Evolutionary conservation across 306 rosid species (phyloP).

Genomic region (Castanea mollissima): DNA sequence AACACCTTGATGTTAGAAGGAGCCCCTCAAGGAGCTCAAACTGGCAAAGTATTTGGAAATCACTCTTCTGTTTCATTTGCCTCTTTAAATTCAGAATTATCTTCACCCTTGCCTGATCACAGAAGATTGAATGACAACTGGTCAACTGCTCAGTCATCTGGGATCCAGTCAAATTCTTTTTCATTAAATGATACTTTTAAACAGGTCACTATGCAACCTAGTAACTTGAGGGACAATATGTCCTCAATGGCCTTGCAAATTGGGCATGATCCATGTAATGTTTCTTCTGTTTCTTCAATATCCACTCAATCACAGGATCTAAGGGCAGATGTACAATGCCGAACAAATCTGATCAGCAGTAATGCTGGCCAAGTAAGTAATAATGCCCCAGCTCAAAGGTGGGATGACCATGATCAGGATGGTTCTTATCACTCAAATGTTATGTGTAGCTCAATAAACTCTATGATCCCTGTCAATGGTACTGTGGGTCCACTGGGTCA

Average conservation of each 20-base stretch:
- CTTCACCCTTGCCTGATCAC: slow-evolving; percentile 47
- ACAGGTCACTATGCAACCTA: slow-evolving; percentile 34
- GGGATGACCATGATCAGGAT: slow-evolving; percentile 62
- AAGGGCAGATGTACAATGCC: slow-evolving; percentile 41
- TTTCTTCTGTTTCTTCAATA: slow-evolving; percentile 44
- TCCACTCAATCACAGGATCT: slow-evolving; percentile 44
- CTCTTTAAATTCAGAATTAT: slow-evolving; percentile 50
- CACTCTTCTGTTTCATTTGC: slow-evolving; percentile 42
- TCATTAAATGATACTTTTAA: slow-evolving; percentile 41
- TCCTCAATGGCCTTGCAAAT: slow-evolving; percentile 42
- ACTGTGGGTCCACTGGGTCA: slow-evolving; percentile 44
- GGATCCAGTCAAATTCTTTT: slow-evolving; percentile 47
- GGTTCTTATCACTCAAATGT: slow-evolving; percentile 44
- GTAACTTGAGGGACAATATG: slow-evolving; percentile 34
- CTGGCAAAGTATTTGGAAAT: slow-evolving; percentile 44
- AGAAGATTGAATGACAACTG: slow-evolving; percentile 54
- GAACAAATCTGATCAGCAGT: slow-evolving; percentile 32
- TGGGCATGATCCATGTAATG: slow-evolving; percentile 37
- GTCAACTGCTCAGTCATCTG: slow-evolving; percentile 61
- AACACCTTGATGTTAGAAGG: slow-evolving; percentile 43
- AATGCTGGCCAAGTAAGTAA: slow-evolving; percentile 30
- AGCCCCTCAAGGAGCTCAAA: slow-evolving; percentile 40
- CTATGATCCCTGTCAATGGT: slow-evolving; percentile 48
- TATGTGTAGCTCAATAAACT: slow-evolving; percentile 45
- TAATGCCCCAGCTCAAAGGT: slow-evolving; percentile 49